phyloP scores from a whole-genome alignment of 2,329 filamentous ascomycete species.

The Knufia petricola region DNA sequence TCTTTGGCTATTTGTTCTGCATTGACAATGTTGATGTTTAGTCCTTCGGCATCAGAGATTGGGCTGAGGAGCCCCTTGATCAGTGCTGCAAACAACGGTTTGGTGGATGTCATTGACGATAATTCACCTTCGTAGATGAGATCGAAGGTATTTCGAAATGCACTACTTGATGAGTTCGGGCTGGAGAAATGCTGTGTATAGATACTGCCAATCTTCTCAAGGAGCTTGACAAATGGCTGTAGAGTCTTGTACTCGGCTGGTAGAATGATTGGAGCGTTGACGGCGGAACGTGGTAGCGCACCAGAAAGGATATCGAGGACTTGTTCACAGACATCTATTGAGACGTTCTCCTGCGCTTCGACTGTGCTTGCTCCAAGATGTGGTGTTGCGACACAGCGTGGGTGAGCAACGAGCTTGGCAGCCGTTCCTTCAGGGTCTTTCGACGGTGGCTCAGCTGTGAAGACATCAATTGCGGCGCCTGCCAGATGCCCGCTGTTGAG shows the following conservation, averaged over 20 bases:
- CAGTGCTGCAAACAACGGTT: constrained; percentile 67
- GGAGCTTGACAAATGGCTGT: constrained; percentile 63
- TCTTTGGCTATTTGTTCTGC: constrained; percentile 65
- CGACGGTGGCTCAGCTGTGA: constrained; percentile 63
- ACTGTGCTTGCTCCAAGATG: constrained; percentile 71
- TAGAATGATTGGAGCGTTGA: constrained; percentile 72
- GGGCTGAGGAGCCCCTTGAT: constrained; percentile 65
- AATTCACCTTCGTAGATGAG: constrained; percentile 69
- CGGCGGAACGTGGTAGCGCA: constrained; percentile 63
- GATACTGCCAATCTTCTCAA: constrained; percentile 69
- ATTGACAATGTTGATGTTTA: constrained; percentile 75
- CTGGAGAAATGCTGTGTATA: constrained; percentile 65
- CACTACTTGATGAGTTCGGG: constrained; percentile 35
- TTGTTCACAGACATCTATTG: constrained; percentile 72
- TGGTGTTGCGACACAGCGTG: constrained; percentile 65
- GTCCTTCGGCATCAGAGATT: constrained; percentile 56
- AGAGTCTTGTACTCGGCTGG: constrained; percentile 71
- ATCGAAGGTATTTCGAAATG: constrained; percentile 56
- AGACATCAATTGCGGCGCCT: constrained; percentile 71
- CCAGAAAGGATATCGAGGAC: constrained; percentile 64
- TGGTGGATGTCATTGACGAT: constrained; percentile 61
- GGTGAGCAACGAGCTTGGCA: constrained; percentile 54
- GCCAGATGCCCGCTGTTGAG: constrained; percentile 62
- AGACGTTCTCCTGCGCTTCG: constrained; percentile 77
- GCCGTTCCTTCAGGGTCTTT: constrained; percentile 50